phyloP scores from a whole-genome alignment of 345 rosid species.

The Bretschneidera sinensis region DNA sequence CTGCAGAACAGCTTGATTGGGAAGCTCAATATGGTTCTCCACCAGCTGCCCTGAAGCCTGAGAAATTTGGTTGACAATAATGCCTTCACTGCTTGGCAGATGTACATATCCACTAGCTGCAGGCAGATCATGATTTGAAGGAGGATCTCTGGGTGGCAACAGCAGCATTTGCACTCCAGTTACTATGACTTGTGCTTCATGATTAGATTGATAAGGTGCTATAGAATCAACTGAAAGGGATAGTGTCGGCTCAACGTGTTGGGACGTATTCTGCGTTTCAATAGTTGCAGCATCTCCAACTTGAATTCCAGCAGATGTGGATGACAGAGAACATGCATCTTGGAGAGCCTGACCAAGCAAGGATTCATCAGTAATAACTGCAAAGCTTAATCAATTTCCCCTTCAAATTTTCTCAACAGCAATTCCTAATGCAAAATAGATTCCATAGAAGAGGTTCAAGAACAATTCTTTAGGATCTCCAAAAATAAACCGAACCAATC shows the following conservation, averaged over 20 bases:
- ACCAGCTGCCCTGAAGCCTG: constrained; percentile 13
- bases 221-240: constrained; percentile 6
- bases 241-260: constrained; percentile 15
- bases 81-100: constrained; percentile 16
- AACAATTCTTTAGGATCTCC: background rate
- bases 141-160: constrained; percentile 8
- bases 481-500: background rate
- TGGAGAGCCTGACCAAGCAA: constrained; percentile 25
- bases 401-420: background rate
- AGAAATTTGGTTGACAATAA: constrained; percentile 1
- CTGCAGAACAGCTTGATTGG: constrained; percentile 15
- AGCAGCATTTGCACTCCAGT: constrained; percentile 14
- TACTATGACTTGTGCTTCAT: constrained; percentile 4
- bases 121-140: constrained; percentile 13
- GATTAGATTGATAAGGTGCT: constrained; percentile 6
- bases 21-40: constrained; percentile 15
- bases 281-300: constrained; percentile 22
- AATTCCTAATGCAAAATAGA: background rate
- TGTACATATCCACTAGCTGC: constrained; percentile 19
- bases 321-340: constrained; percentile 23
- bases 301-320: constrained; percentile 28
- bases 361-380: background rate
- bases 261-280: constrained; percentile 24
- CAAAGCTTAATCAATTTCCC: background rate
- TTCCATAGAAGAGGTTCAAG: no score